phyloP scores from a whole-genome alignment of 257 asterid genomes.

The Coffea eugenioides region DNA sequence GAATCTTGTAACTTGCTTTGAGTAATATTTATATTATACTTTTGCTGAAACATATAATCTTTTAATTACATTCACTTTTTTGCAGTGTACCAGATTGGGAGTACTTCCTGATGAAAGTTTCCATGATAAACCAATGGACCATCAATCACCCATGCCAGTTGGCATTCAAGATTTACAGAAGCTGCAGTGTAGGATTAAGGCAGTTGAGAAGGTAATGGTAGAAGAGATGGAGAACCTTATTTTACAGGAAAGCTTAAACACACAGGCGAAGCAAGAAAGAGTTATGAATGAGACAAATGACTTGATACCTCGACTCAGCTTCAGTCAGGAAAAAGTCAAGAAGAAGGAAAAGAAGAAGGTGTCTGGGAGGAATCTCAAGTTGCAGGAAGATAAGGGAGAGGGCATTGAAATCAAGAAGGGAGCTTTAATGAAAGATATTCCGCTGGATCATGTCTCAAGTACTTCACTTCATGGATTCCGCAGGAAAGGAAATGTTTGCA shows the following conservation, averaged over 20 bases:
- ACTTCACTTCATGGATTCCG: constrained; percentile 31
- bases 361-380: constrained; percentile 33
- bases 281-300: constrained; percentile 35
- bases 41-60: neutral
- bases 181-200: constrained; percentile 55
- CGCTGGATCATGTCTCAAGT: constrained; percentile 75
- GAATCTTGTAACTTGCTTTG: neutral
- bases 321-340: constrained; percentile 16
- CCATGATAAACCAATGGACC: constrained; percentile 31
- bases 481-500: constrained; percentile 33
- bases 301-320: constrained; percentile 38
- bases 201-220: constrained; percentile 49
- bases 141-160: constrained; percentile 27
- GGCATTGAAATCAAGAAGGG: constrained; percentile 40
- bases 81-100: constrained; percentile 18
- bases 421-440: constrained; percentile 74
- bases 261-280: constrained; percentile 30
- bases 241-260: constrained; percentile 27
- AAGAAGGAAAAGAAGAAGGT: constrained; percentile 40
- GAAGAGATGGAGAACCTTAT: constrained; percentile 45
- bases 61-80: neutral
- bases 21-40: neutral
- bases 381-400: constrained; percentile 45
- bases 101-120: constrained; percentile 8
- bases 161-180: constrained; percentile 52